Base-by-base conservation (phyloP, 2,329 filamentous ascomycete genomes). In the Phialophora chinensis region DNA sequence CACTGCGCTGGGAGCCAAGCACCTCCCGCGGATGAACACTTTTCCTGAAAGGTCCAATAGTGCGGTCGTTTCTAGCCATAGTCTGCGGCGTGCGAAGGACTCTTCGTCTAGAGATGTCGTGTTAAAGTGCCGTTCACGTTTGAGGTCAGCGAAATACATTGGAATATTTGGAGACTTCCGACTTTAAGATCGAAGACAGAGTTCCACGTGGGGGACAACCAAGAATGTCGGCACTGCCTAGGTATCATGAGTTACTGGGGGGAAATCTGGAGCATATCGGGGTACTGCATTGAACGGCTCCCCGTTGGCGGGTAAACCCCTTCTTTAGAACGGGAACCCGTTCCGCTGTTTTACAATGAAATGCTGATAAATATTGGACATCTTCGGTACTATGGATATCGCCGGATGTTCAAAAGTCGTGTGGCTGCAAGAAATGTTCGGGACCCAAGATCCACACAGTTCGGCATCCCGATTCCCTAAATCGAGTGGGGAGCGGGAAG, bases 41-140 rank as follows among this genome's bases (percentile, higher is more conserved):
- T 35, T 57, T 57, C 54, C 54, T 57, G 54, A 57, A 57, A 31
- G 54, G 54, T 4, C 54, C 54, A 35, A 57, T n/a, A 35, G n/a
- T 6, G 33, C 6, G 54, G 25, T 57, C 31, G 54, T 3, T 57
- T 35, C 25, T 23, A 57, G 54, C 54, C 54, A 57, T 57, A 31
- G 3, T 47, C 33, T 57, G 10, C 54, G 54, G 33, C 17, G 6
- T n/a, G 31, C 54, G 31, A 57, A 35, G 31, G 29, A 35, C 2
- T 47, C 42, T 57, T 33, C 54, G 54, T 33, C 31, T 10, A 57
- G 31, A 31, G 54, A 7, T 57, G 7, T 57, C 7, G 25, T 35
- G 6, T 31, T 35, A 6, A 7, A 12, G 42, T 47, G 42, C 42
- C 42, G 42, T 47, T 47, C 42, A 47, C 3, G 42, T 29, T 47